Base-by-base conservation (phyloP, 2,329 filamentous ascomycete species). In the Diaporthe eres region DNA sequence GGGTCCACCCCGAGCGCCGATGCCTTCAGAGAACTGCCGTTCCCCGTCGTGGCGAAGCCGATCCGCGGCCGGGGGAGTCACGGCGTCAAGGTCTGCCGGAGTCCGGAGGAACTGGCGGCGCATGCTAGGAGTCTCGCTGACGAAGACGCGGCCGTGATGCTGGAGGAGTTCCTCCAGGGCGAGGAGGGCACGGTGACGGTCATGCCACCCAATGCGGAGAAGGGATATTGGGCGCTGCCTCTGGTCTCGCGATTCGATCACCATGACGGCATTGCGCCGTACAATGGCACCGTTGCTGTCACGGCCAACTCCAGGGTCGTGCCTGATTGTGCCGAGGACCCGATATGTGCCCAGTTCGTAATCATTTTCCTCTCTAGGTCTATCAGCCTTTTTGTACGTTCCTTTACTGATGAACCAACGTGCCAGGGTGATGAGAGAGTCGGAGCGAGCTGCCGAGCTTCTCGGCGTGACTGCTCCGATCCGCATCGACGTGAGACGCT, bases 161-260 rank as follows among this genome's bases (percentile, higher is more conserved):
- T 89, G 0, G 87, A 90, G 76, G 84, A 90, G 75, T 89, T 84
- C 74, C 83, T 90, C 0, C 74, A 80, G 0, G 87, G 87, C 1
- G 84, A 88, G 75, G 88, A 90, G 78, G 87, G 82, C 0, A 90
- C 88, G 0, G 83, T 90, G 3, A 89, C 87, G 0, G 84, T 90
- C 0, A 88, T 90, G 87, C 87, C 88, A 0, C 87, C 87, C 3
- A 84, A 82, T 0, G 72, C 55, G 0, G 77, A 77, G 1, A 75
- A 79, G 0, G 79, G 81, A 0, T 87, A 89, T 77, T 87, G 85
- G 84, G 81, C 85, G 5, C 78, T 89, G 47, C 86, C 86, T 0
- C 81, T 87, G 0, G 87, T 89, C 13, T 81, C 81, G 0, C 82
- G 87, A 3, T 88, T 87, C 80, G 88, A 88, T 77, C 88, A 89